Conservation (phyloP, 202 grass and related monocot species). For the Carex sylvatica region DNA sequence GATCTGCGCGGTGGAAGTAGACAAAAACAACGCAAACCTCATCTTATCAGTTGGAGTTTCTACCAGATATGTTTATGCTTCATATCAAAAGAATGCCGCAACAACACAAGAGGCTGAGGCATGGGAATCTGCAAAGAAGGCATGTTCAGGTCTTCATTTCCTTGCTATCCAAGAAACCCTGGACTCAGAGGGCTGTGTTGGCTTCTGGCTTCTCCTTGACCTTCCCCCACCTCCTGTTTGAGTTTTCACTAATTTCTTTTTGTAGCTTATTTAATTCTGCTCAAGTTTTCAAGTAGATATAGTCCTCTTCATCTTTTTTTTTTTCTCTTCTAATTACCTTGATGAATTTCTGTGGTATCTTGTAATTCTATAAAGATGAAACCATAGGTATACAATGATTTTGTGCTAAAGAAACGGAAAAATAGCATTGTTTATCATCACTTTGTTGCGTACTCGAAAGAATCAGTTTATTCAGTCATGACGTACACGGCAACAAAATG, state of each 20-base stretch:
- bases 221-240: slow-evolving; percentile 77
- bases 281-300: not conserved
- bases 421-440: not conserved
- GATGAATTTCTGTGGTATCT: slow-evolving; percentile 3
- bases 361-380: slow-evolving; percentile 13
- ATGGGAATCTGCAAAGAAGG: slow-evolving; percentile 91
- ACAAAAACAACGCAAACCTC: slow-evolving; percentile 51
- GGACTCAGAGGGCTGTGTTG: slow-evolving; percentile 76
- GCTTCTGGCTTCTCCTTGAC: slow-evolving; percentile 94
- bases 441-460: not conserved
- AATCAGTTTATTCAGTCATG: not conserved
- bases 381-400: not conserved
- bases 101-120: slow-evolving; percentile 89
- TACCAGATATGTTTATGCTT: slow-evolving; percentile 82
- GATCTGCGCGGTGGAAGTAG: slow-evolving; percentile 63
- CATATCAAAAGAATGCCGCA: slow-evolving; percentile 73
- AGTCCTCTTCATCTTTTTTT: not conserved
- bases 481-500: not conserved
- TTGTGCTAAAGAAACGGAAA: not conserved
- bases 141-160: slow-evolving; percentile 80
- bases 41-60: slow-evolving; percentile 70
- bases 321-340: not conserved
- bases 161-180: slow-evolving; percentile 85
- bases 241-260: slow-evolving; percentile 9
- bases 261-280: not conserved